phyloP scores from a whole-genome alignment of 805 yeast species.

The Metschnikowia lunata region DNA sequence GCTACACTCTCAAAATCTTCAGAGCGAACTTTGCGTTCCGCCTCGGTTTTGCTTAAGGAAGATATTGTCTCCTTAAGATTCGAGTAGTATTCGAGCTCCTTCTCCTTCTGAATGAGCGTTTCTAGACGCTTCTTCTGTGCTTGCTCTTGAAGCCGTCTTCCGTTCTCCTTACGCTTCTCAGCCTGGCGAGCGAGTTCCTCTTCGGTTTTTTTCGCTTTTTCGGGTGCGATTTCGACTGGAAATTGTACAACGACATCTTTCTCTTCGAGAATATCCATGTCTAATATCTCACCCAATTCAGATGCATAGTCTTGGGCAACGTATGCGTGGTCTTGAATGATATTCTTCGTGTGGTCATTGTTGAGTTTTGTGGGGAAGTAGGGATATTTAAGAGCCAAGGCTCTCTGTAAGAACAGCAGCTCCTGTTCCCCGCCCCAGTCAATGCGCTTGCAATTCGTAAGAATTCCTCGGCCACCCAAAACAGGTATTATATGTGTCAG shows the following conservation, averaged over 20 bases:
- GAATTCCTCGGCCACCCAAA: constrained; percentile 58
- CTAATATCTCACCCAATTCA: constrained; percentile 56
- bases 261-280: constrained; percentile 57
- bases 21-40: constrained; percentile 50
- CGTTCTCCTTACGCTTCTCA: constrained; percentile 78
- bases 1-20: constrained; percentile 77
- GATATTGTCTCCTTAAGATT: constrained; percentile 51
- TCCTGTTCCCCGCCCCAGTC: constrained; percentile 90
- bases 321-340: constrained; percentile 76
- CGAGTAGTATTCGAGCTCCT: constrained; percentile 70
- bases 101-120: constrained; percentile 72
- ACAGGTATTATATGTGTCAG: constrained; percentile 82
- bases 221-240: constrained; percentile 59
- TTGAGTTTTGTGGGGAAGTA: constrained; percentile 77
- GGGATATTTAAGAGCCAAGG: constrained; percentile 81
- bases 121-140: constrained; percentile 82
- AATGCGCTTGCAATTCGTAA: constrained; percentile 70
- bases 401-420: constrained; percentile 54
- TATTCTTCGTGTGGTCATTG: constrained; percentile 55
- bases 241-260: constrained; percentile 81
- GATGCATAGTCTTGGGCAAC: constrained; percentile 62
- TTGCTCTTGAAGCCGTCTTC: constrained; percentile 85
- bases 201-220: constrained; percentile 54
- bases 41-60: constrained; percentile 48
- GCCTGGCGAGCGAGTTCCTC: constrained; percentile 77